Conservation (phyloP, 306 rosid species). For the Cicer cuneatum region DNA sequence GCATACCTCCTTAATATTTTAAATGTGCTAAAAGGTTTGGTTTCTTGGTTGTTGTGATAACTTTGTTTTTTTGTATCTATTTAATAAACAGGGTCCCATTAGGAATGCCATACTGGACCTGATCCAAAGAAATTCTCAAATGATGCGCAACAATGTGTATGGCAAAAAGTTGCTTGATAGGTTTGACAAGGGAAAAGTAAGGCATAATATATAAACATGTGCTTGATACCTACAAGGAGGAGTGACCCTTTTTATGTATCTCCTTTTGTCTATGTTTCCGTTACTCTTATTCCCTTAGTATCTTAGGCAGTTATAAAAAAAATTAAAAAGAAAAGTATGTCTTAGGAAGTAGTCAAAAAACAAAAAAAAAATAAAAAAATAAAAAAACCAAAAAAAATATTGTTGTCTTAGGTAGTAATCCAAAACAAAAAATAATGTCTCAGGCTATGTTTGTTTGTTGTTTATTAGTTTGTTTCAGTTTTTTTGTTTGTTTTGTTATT, state of each 20-base stretch:
- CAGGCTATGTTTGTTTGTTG: slow-evolving; percentile 36
- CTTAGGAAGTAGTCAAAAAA: background rate
- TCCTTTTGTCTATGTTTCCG: background rate
- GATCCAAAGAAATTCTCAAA: slow-evolving; percentile 38
- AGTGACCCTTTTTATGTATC: slow-evolving; percentile 5
- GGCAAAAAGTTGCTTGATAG: slow-evolving; percentile 63
- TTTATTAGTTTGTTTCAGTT: slow-evolving; percentile 14
- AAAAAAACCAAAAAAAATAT: background rate
- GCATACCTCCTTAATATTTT: background rate
- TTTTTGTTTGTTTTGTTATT: slow-evolving; percentile 11
- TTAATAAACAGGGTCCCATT: slow-evolving; percentile 35
- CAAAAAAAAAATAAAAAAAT: background rate
- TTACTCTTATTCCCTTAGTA: slow-evolving; percentile 17
- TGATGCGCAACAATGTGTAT: slow-evolving; percentile 51
- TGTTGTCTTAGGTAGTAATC: slow-evolving; percentile 6
- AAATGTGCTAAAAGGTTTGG: background rate
- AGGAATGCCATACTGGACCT: slow-evolving; percentile 41
- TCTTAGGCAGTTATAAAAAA: background rate
- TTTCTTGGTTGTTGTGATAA: background rate
- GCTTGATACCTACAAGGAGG: slow-evolving; percentile 5
- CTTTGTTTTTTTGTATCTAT: slow-evolving; percentile 5
- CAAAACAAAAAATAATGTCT: background rate
- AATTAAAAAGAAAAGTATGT: background rate
- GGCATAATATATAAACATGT: slow-evolving; percentile 39
- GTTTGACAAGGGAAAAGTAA: slow-evolving; percentile 39